Base-by-base conservation (phyloP, 2,329 filamentous ascomycete species). In the Neofusicoccum umdonicola region DNA sequence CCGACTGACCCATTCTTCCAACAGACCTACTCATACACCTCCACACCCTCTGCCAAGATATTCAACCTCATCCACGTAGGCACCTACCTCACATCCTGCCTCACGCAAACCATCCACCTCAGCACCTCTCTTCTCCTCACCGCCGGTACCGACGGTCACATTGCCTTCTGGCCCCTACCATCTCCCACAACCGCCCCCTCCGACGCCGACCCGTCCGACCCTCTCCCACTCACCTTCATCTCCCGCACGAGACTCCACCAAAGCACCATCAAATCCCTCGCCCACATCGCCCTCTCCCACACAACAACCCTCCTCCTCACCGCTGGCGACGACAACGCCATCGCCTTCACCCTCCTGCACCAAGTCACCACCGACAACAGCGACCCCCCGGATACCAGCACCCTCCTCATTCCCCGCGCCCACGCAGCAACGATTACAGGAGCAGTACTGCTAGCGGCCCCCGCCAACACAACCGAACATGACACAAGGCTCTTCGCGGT, bases 281-380 rank as follows among this genome's bases (percentile, higher is more conserved):
- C 78, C 3, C 61, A 77, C 4, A 65, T 74, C 1, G 51, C 70
- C 34, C 60, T 81, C 13, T 69, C 71, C 17, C 67, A 31, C 9
- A 12, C 34, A 19, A 41, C 73, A 35, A 69, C 79, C 68, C 68
- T 90, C 0, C 72, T 96, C 17, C 75, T 91, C 4, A 93, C 92
- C 0, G 92, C 91, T 31, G 93, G 95, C 22, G 95, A 99, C 71
- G 95, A 98, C 76, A 95, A 95, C 67, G 89, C 90, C 3, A 76
- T 98, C 0, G 88, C 85, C 0, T 71, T 91, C 11, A 85, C 84
- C 0, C 72, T 83, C 37, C 69, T 83, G 34, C 63, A 69, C 42
- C 64, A 56, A n/a, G 45, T 19, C 52, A 42, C 42, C 62, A 11
- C 19, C 41, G 5, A 31, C 15, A 4, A 31, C 1, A 15, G 70